A percentile compares a stretch with the other conserved stretches of the same genome.
phyloP scores from a whole-genome alignment of 768 basidiomycete species.

The Arthromyces matolae region DNA sequence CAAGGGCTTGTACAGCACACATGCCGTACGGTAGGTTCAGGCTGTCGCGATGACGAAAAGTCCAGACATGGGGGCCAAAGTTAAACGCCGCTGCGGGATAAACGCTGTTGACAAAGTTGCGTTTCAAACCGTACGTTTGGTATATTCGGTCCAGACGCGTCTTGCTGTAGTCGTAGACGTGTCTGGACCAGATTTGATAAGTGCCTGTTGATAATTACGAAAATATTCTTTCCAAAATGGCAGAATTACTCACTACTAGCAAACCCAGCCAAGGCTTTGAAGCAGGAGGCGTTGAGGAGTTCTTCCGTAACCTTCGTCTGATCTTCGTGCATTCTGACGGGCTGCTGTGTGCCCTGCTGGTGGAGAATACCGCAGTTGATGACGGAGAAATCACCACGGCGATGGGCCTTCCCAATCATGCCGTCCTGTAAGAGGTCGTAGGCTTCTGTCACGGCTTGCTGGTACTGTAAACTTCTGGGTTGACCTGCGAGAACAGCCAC shows the following conservation, averaged over 20 bases:
- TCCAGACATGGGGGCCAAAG: conserved; percentile 19
- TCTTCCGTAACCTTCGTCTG: background rate
- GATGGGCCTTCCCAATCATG: background rate
- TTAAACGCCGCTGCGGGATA: conserved; percentile 22
- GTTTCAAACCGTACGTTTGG: background rate
- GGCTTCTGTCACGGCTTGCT: background rate
- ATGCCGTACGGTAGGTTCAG: conserved; percentile 27
- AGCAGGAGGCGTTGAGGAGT: background rate
- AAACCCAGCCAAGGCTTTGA: background rate
- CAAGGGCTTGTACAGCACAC: conserved; percentile 29
- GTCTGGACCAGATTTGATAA: background rate
- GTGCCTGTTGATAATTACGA: no score
- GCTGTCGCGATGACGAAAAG: conserved; percentile 21
- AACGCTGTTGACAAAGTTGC: background rate
- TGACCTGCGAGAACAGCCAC: background rate
- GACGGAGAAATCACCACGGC: no score
- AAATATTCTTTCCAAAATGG: background rate
- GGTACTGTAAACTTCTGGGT: background rate
- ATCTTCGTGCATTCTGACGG: background rate
- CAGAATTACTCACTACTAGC: background rate
- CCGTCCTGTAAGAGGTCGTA: background rate
- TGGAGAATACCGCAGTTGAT: no score
- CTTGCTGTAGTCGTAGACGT: background rate
- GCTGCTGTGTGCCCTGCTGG: background rate
- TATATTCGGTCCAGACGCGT: background rate